phyloP scores from a whole-genome alignment of 805 yeast genomes.

The Priceomyces medius region DNA sequence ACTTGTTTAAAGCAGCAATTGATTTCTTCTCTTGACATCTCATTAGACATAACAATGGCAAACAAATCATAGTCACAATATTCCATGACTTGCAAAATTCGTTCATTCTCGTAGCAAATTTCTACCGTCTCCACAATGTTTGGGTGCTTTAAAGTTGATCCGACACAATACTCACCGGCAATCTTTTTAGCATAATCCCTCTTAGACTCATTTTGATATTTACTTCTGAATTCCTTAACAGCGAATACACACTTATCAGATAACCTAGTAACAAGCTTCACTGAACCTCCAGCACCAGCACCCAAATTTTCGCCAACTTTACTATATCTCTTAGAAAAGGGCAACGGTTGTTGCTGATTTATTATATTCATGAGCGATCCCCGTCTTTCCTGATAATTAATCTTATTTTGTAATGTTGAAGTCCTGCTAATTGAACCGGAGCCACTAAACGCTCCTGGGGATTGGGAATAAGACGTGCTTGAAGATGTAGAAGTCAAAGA shows the following conservation, averaged over 20 bases:
- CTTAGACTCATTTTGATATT: constrained; percentile 65
- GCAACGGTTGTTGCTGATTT: constrained; percentile 24
- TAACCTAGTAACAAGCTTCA: constrained; percentile 66
- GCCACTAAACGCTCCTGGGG: constrained; percentile 26
- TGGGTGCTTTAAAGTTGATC: constrained; percentile 78
- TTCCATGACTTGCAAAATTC: constrained; percentile 91
- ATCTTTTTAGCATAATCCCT: constrained; percentile 84
- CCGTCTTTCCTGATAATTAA: constrained; percentile 33
- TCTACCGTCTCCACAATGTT: constrained; percentile 78
- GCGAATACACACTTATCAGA: constrained; percentile 74
- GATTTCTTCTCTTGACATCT: constrained; percentile 77
- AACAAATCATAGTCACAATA: constrained; percentile 85
- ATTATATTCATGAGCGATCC: constrained; percentile 34
- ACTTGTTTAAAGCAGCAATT: constrained; percentile 80
- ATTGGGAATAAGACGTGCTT: constrained; percentile 34
- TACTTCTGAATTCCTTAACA: constrained; percentile 76
- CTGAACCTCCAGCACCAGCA: constrained; percentile 88
- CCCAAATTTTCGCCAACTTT: constrained; percentile 74
- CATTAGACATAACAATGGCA: constrained; percentile 84
- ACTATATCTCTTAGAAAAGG: constrained; percentile 57
- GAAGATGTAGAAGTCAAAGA: constrained; percentile 30
- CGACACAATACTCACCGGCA: constrained; percentile 86
- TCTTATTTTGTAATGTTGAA: constrained; percentile 30
- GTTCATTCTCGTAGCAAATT: constrained; percentile 65
- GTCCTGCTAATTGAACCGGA: constrained; percentile 28